A percentile compares a stretch with the other conserved stretches of the same genome.
Conservation (phyloP, 1,284 basidiomycete genomes). For the Ustilago cynodontis region DNA sequence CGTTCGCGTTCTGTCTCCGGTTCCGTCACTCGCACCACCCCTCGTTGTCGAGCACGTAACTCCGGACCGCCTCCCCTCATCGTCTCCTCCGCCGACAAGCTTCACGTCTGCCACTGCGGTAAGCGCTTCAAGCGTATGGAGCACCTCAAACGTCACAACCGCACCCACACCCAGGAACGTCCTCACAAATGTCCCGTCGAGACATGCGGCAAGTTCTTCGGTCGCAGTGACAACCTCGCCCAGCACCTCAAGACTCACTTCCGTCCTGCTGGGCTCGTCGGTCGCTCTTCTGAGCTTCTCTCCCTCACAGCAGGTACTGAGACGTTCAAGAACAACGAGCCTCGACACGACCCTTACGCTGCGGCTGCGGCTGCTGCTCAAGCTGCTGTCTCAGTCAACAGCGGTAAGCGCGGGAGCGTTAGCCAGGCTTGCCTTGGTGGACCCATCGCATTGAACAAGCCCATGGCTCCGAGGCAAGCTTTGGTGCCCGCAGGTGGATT, state of each 20-base stretch:
- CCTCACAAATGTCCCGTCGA: constrained; percentile 67
- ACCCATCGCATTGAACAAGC: constrained; percentile 49
- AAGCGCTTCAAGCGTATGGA: constrained; percentile 69
- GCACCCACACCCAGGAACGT: constrained; percentile 68
- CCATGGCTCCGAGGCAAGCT: constrained; percentile 33
- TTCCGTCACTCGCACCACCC: constrained; percentile 41
- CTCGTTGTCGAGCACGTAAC: constrained; percentile 44
- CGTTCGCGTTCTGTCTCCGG: constrained; percentile 40
- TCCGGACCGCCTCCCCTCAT: constrained; percentile 65
- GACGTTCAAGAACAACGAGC: constrained; percentile 44
- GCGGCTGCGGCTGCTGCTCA: constrained; percentile 54
- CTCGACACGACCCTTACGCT: constrained; percentile 62
- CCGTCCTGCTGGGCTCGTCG: constrained; percentile 55
- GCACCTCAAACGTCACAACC: constrained; percentile 69
- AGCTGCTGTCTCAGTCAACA: constrained; percentile 37
- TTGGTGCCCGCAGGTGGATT: constrained; percentile 32
- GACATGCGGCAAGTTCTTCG: constrained; percentile 67
- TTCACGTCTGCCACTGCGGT: constrained; percentile 68
- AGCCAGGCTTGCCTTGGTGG: constrained; percentile 45
- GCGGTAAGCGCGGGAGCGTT: constrained; percentile 34
- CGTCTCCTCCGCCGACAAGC: constrained; percentile 67
- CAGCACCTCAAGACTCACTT: constrained; percentile 70
- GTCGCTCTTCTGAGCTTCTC: constrained; percentile 49
- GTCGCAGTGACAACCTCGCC: constrained; percentile 67
- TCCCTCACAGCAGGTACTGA: constrained; percentile 42